Evolutionary conservation across 129 eudicot genomes (phyloP).

Genomic region (Apium graveolens): DNA sequence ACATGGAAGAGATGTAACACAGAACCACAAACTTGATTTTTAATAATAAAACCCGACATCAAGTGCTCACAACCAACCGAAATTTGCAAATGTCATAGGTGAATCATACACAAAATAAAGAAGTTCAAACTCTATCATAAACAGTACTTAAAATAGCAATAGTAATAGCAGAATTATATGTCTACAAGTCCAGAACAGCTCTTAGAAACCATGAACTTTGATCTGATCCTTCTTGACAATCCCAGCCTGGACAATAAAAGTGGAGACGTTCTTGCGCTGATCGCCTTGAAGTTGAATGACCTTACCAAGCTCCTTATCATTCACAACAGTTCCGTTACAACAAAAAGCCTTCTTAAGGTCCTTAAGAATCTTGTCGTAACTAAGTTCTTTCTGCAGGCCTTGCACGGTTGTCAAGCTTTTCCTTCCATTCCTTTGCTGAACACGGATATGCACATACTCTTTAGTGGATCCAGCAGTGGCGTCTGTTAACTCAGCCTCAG

Average conservation of each 20-base stretch:
- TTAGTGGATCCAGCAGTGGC: constrained; percentile 61
- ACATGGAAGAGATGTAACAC: background rate
- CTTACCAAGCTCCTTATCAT: constrained; percentile 77
- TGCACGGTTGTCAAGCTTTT: constrained; percentile 91
- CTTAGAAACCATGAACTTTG: constrained; percentile 92
- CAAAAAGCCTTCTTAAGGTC: constrained; percentile 86
- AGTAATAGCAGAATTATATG: background rate
- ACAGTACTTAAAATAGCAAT: background rate
- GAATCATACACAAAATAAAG: background rate
- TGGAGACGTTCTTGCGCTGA: constrained; percentile 89
- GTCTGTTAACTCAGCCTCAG: constrained; percentile 62
- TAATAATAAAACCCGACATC: background rate
- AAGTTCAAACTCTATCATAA: background rate
- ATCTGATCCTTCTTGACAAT: constrained; percentile 79
- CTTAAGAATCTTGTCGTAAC: constrained; percentile 81
- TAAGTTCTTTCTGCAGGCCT: constrained; percentile 70
- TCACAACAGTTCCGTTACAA: constrained; percentile 91
- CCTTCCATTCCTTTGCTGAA: constrained; percentile 91
- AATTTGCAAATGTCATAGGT: constrained; percentile 7
- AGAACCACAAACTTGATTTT: background rate
- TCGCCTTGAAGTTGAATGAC: constrained; percentile 95
- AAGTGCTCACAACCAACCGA: constrained; percentile 11
- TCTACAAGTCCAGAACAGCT: background rate
- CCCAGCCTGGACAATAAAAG: constrained; percentile 51
- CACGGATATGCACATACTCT: constrained; percentile 91